Percentiles rank a stretch among this genome's conserved stretches.
Evolutionary conservation across 208 protist species (phyloP).

Genomic region (Trypanosoma lewisi): DNA sequence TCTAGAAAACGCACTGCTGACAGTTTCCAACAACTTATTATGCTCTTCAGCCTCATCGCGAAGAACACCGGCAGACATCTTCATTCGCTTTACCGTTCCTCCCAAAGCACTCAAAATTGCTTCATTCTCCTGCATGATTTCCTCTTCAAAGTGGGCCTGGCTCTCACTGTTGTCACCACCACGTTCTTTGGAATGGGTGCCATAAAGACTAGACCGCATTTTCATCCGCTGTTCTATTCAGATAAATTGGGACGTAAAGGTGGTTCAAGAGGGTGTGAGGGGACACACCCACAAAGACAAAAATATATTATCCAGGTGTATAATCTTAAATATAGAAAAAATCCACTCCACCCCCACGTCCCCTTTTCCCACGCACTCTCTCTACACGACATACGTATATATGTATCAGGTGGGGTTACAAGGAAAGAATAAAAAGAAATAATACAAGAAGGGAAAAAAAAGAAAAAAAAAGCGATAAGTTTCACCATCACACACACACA

Average conservation of each 20-base stretch:
- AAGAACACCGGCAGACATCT: conserved; percentile 50
- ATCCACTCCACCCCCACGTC: no score
- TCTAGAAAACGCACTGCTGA: conserved; percentile 45
- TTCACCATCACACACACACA: conserved; percentile 1
- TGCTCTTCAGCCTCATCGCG: conserved; percentile 70
- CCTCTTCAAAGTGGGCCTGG: conserved; percentile 55
- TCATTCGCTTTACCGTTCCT: conserved; percentile 59
- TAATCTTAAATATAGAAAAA: background rate
- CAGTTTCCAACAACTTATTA: conserved; percentile 52
- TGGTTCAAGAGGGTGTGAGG: background rate
- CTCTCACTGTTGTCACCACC: conserved; percentile 11
- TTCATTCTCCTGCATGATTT: conserved; percentile 76
- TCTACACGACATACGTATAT: no score
- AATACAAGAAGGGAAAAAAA: conserved; percentile 1
- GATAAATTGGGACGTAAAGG: no score
- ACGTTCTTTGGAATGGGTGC: background rate
- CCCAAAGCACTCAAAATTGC: conserved; percentile 66
- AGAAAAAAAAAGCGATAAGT: conserved; percentile 6
- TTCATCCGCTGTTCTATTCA: no score
- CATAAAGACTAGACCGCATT: conserved; percentile 77
- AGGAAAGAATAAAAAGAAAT: background rate
- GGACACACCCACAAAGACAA: background rate
- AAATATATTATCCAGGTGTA: no score
- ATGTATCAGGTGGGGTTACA: no score
- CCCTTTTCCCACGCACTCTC: no score